These are phyloP conservation scores for Capsicum rhomboideum DNA, from an alignment of 257 asterid genomes.

Conservation along the genomic window DNA sequence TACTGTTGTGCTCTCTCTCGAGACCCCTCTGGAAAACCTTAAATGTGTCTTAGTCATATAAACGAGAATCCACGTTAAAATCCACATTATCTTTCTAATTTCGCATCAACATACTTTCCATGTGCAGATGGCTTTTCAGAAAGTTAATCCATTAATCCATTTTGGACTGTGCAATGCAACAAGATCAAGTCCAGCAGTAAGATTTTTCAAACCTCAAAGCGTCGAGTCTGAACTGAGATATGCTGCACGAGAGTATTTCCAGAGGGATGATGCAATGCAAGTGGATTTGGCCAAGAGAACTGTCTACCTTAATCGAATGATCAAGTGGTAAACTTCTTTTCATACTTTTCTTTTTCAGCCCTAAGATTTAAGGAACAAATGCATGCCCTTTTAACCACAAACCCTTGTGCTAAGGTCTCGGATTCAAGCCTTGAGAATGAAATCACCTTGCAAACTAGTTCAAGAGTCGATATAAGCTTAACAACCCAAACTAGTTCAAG, in stretches of 20 bases:
- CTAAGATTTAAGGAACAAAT: not conserved
- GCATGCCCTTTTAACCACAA: not conserved
- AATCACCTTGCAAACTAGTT: no score
- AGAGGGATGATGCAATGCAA: conserved; percentile 63
- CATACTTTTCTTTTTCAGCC: not conserved
- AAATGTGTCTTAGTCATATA: not conserved
- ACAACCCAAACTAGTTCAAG: no score
- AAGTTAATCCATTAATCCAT: conserved; percentile 62
- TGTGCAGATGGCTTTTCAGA: conserved; percentile 55
- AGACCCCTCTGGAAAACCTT: not conserved
- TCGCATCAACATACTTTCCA: not conserved
- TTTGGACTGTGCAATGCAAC: conserved; percentile 80
- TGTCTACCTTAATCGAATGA: conserved; percentile 47
- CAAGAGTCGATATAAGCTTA: no score
- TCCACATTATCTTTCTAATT: not conserved
- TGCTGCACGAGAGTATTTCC: conserved; percentile 73
- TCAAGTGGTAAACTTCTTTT: conserved; percentile 57
- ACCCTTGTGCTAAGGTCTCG: not conserved
- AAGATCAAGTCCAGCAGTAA: conserved; percentile 74
- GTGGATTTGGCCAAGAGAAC: conserved; percentile 85
- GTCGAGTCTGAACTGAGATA: conserved; percentile 60
- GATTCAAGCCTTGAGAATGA: not conserved
- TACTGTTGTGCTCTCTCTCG: not conserved
- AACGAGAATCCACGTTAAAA: not conserved
- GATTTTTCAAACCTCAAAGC: conserved; percentile 48